Conservation (phyloP, 2,329 filamentous ascomycete species). For the Cytospora leucostoma region DNA sequence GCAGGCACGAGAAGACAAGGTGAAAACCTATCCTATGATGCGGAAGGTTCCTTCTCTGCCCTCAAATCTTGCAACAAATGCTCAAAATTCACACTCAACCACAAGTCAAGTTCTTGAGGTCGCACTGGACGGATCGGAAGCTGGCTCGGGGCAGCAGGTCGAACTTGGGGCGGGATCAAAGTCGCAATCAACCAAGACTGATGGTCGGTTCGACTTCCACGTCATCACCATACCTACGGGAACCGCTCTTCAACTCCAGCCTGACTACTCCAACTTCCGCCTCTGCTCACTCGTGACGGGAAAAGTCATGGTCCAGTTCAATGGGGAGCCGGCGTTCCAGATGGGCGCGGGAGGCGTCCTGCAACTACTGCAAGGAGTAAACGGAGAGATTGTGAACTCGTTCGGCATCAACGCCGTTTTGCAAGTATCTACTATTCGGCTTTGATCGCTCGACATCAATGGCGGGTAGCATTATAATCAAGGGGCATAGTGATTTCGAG, state of each 20-base stretch:
- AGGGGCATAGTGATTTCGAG: too few species aligned
- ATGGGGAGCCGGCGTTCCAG: not conserved
- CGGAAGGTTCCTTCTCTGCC: not conserved
- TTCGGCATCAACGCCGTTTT: slow-evolving; percentile 1
- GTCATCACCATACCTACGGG: not conserved
- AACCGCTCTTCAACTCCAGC: not conserved
- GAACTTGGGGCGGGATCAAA: too few species aligned
- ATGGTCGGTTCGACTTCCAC: slow-evolving; percentile 9
- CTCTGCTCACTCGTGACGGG: slow-evolving; percentile 11
- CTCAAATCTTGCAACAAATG: not conserved
- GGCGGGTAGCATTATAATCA: not conserved
- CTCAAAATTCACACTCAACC: not conserved
- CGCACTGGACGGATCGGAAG: not conserved
- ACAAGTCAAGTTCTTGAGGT: not conserved
- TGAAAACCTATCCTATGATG: accelerated
- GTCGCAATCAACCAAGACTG: not conserved
- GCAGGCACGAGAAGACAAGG: not conserved
- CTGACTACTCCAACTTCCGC: not conserved
- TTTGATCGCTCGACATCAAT: not conserved
- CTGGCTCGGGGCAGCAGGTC: not conserved
- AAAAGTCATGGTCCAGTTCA: slow-evolving; percentile 5
- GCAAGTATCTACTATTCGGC: slow-evolving; percentile 5
- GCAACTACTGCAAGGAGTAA: not conserved
- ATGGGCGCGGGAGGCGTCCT: slow-evolving; percentile 10
- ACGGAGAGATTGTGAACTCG: slow-evolving; percentile 1